phyloP scores from a whole-genome alignment of 108 stramenopile genomes.

The Pseudonitzschia delicatissima region DNA sequence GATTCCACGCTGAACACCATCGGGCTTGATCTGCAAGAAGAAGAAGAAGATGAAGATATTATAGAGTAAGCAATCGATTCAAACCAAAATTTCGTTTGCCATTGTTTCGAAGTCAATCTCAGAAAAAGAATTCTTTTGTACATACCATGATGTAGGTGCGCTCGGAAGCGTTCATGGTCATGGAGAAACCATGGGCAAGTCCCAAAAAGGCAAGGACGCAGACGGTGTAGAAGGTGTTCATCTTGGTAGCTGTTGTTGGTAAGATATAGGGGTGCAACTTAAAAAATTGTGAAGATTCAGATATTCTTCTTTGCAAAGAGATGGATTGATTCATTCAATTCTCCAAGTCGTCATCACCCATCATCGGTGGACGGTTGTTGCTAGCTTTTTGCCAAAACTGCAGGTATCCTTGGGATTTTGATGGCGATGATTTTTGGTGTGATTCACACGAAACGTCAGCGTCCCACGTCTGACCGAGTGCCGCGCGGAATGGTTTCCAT shows the following conservation, averaged over 20 bases:
- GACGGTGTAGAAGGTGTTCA: conserved; percentile 33
- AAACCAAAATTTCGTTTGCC: too few relatives aligned
- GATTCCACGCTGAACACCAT: conserved; percentile 74
- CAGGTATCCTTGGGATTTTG: background rate
- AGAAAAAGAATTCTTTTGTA: conserved; percentile 18
- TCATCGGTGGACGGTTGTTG: too few relatives aligned
- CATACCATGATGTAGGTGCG: conserved; percentile 80
- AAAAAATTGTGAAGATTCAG: background rate
- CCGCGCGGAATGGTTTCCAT: background rate
- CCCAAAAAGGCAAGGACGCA: conserved; percentile 19
- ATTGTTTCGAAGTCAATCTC: background rate
- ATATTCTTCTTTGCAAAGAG: background rate
- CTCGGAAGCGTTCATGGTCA: conserved; percentile 55
- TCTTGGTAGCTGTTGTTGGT: background rate
- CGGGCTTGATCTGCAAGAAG: conserved; percentile 15
- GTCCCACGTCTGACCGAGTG: background rate
- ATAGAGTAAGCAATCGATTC: too few relatives aligned
- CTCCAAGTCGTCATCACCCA: background rate
- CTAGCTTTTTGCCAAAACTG: too few relatives aligned
- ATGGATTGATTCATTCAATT: too few relatives aligned
- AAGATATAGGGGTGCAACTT: background rate
- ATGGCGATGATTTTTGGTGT: background rate
- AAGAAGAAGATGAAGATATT: background rate
- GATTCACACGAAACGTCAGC: background rate
- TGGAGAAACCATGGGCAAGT: conserved; percentile 16